Base-by-base conservation (phyloP, 2,329 filamentous ascomycete species). In the Coniochaeta sp. region DNA sequence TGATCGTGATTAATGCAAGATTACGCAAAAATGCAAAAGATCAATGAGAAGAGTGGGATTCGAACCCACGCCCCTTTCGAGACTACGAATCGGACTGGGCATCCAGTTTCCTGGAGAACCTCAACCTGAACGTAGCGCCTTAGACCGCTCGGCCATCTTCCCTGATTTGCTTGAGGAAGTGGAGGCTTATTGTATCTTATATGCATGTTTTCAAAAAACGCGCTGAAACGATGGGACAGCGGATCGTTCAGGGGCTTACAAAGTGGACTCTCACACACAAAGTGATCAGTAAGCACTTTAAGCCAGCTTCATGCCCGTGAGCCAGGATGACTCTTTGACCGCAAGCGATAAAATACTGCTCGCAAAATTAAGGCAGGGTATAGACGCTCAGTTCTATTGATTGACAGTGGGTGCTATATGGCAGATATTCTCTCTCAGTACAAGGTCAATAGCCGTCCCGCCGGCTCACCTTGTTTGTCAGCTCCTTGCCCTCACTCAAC, bases 391-490 rank as follows among this genome's bases (percentile, higher is more conserved):
- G 38, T 11, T 24, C 19, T 24, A 47, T 47, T 5, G 16, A 19
- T 26, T 24, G 1, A 26, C 12, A 47, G 6, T 26, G 19, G 26
- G 43, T 22, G 38, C 7, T 47, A 52, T 24, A 52, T 52, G 22
- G 47, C 47, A 26, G 2, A 26, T 31, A 17, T 22, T n/a, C 4
- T 52, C 24, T 31, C 54, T 24, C 54, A 6, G 54, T 24, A n/a
- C 26, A 31, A 40, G 34, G 22, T 36, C 61, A 72, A 58, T 72
- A 72, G 5, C 70, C 69, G 44, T 69, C 66, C 59, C 69, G 73
- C 36, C 72, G 69, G 55, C 72, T 73, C 0, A 80, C 76, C 57
- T 69, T 64, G 58, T 80, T 81, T 1, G 74, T 73, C 33, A 79
- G 62, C 17, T 70, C 67, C 64, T 65, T 65, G 1, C 75, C 77